Percentiles rank a stretch among this genome's conserved stretches.
phyloP scores from a whole-genome alignment of 306 rosid species.

The Vicia villosa region DNA sequence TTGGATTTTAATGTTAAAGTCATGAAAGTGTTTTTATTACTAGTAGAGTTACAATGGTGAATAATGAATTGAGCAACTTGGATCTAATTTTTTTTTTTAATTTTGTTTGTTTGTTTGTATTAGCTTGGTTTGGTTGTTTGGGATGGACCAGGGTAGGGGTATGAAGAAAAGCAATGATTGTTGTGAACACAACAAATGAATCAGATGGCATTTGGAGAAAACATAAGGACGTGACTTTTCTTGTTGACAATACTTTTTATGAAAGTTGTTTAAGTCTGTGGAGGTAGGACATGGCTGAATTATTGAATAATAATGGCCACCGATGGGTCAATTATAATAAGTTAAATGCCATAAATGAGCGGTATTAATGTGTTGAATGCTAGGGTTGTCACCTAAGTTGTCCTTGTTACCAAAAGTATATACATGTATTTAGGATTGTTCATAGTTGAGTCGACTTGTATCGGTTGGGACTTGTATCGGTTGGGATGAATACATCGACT shows the following conservation, averaged over 20 bases:
- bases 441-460: too few relatives aligned
- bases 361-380: not conserved
- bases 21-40: not conserved
- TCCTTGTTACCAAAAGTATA: not conserved
- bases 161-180: not conserved
- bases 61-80: not conserved
- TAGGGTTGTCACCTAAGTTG: not conserved
- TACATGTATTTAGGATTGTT: not conserved
- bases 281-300: constrained; percentile 24
- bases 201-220: constrained; percentile 14
- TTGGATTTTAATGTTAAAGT: not conserved
- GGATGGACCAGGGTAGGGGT: not conserved
- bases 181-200: not conserved
- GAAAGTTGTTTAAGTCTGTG: constrained; percentile 9
- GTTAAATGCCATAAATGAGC: not conserved
- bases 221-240: not conserved
- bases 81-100: not conserved
- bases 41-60: not conserved
- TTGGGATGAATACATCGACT: too few relatives aligned
- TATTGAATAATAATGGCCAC: not conserved
- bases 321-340: not conserved
- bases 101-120: not conserved
- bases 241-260: not conserved
- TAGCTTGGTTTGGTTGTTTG: not conserved
- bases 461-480: too few relatives aligned